Conservation (phyloP, 2,329 filamentous ascomycete species). For the Thermoascus crustaceus region DNA sequence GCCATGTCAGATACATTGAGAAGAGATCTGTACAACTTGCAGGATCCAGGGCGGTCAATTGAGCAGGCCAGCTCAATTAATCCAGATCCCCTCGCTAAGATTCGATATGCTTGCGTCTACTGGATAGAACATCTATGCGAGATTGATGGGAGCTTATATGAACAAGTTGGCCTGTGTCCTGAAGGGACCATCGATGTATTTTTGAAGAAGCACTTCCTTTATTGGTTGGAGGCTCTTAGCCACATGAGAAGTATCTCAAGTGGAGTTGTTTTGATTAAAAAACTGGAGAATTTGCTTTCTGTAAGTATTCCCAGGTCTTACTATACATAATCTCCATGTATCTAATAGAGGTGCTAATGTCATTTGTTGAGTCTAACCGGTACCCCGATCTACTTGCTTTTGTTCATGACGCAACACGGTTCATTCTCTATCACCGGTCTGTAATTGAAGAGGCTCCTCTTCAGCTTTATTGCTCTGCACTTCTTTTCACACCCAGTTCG, state of each 20-base stretch:
- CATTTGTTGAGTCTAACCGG: not conserved
- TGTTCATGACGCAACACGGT: conserved; percentile 18
- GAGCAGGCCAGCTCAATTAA: conserved; percentile 5
- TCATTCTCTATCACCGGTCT: conserved; percentile 16
- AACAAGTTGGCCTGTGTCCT: conserved; percentile 8
- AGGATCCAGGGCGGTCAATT: conserved; percentile 13
- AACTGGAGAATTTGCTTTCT: conserved; percentile 11
- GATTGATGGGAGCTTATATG: not conserved
- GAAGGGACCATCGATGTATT: conserved; percentile 12
- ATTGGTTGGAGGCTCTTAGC: conserved; percentile 24
- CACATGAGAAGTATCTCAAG: conserved; percentile 12
- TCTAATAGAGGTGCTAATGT: not conserved
- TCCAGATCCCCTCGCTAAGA: conserved; percentile 18
- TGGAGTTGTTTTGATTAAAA: conserved; percentile 12
- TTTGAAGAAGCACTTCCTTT: conserved; percentile 14
- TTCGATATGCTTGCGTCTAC: conserved; percentile 26
- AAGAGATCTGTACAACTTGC: conserved; percentile 30
- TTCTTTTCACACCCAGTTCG: conserved; percentile 17
- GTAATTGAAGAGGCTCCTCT: conserved; percentile 16
- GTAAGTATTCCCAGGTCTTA: conserved; percentile 1
- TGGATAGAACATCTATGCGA: conserved; percentile 28
- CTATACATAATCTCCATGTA: conserved; percentile 3
- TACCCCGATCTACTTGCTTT: conserved; percentile 1
- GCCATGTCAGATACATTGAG: conserved; percentile 20
- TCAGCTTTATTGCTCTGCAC: conserved; percentile 22